These are phyloP conservation scores for Penicillium sp. DNA, from an alignment of 2,329 filamentous ascomycete genomes.

Conservation along the genomic window DNA sequence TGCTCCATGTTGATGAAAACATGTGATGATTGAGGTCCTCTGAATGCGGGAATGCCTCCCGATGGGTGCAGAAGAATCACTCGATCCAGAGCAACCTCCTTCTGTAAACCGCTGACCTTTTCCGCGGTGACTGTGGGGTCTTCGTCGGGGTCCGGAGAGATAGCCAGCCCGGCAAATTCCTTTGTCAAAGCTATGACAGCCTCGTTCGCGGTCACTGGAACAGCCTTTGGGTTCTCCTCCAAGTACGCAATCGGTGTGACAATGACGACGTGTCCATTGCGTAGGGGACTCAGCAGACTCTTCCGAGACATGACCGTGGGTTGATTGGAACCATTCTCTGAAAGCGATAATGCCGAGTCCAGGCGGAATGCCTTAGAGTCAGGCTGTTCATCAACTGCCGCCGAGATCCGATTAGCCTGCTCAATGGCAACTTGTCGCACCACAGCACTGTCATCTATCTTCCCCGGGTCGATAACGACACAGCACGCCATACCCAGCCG, in stretches of 20 bases:
- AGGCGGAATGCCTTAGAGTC: constrained; percentile 64
- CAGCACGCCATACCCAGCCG: constrained; percentile 76
- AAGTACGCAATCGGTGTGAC: constrained; percentile 62
- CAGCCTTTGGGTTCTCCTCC: constrained; percentile 44
- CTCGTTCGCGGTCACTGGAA: constrained; percentile 54
- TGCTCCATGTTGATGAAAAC: constrained; percentile 92
- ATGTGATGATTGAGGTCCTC: constrained; percentile 58
- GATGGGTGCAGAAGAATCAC: constrained; percentile 83
- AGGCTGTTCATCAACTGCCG: constrained; percentile 66
- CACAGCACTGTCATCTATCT: constrained; percentile 36
- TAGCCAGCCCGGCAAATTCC: constrained; percentile 65
- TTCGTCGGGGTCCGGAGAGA: constrained; percentile 41
- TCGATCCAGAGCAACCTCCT: constrained; percentile 66
- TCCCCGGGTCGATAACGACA: constrained; percentile 69
- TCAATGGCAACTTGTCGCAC: constrained; percentile 49
- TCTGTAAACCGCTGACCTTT: constrained; percentile 40
- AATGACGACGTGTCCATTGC: constrained; percentile 64
- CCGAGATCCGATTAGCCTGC: constrained; percentile 68
- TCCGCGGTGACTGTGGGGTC: constrained; percentile 39
- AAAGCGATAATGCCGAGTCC: constrained; percentile 50
- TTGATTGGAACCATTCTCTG: constrained; percentile 28
- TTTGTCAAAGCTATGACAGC: constrained; percentile 70
- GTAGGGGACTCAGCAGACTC: constrained; percentile 60
- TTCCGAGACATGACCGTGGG: constrained; percentile 41
- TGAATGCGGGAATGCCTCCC: constrained; percentile 71